Evolutionary conservation across 2,329 filamentous ascomycete species (phyloP).

Genomic region (Colletotrichum sp.): DNA sequence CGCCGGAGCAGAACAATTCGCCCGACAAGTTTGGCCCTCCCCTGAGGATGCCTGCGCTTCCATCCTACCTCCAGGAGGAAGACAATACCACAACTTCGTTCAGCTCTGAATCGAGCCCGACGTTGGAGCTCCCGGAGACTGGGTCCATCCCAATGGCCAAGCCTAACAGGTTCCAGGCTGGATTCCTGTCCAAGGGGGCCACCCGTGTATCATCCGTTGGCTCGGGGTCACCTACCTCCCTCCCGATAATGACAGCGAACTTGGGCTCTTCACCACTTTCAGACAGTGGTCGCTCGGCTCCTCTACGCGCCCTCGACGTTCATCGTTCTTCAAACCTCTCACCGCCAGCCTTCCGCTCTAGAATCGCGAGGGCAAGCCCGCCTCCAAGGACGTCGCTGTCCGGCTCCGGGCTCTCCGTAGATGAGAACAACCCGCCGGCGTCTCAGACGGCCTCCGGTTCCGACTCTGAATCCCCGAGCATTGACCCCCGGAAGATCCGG

Average conservation of each 20-base stretch:
- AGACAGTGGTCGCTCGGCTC: conserved; percentile 50
- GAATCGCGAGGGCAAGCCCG: conserved; percentile 31
- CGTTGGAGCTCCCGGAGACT: conserved; percentile 58
- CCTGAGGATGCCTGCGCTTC: conserved; percentile 42
- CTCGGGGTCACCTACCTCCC: conserved; percentile 67
- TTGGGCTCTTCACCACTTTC: conserved; percentile 57
- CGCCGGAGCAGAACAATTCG: conserved; percentile 55
- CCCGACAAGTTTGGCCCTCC: conserved; percentile 44
- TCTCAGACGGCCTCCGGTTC: conserved; percentile 46
- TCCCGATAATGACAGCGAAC: conserved; percentile 61
- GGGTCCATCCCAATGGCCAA: conserved; percentile 49
- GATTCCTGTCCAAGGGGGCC: conserved; percentile 73
- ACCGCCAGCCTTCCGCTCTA: conserved; percentile 41
- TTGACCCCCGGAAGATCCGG: conserved; percentile 61
- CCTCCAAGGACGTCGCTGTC: conserved; percentile 38
- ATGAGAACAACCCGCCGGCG: conserved; percentile 58
- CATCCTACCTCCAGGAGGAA: conserved; percentile 49
- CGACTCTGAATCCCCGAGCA: conserved; percentile 54
- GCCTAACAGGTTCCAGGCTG: conserved; percentile 83
- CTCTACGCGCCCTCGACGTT: conserved; percentile 56
- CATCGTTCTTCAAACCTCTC: conserved; percentile 56
- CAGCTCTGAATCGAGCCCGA: conserved; percentile 60
- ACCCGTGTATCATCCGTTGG: conserved; percentile 37
- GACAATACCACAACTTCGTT: conserved; percentile 52
- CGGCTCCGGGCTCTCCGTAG: conserved; percentile 34